Evolutionary conservation across 2,329 filamentous ascomycete genomes (phyloP).

Genomic region (Phoma sp.): DNA sequence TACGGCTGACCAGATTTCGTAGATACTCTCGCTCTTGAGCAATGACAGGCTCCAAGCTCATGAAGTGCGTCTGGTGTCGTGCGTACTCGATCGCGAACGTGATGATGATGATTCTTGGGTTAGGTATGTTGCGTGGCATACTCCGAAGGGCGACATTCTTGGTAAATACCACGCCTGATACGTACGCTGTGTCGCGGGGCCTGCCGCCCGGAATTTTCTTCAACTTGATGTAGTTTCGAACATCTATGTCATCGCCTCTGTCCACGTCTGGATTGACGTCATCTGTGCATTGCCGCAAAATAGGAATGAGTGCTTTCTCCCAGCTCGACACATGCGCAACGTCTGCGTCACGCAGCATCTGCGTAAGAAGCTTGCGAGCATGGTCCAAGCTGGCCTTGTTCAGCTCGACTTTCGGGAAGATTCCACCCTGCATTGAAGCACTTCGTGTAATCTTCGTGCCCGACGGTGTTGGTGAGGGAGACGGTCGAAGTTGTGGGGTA

Average conservation of each 20-base stretch:
- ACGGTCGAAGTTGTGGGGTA: constrained; percentile 33
- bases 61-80: constrained; percentile 90
- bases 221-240: constrained; percentile 94
- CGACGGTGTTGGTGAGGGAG: constrained; percentile 35
- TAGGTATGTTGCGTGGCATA: constrained; percentile 85
- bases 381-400: constrained; percentile 88
- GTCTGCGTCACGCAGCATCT: constrained; percentile 78
- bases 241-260: constrained; percentile 92
- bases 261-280: constrained; percentile 94
- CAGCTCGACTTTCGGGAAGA: constrained; percentile 78
- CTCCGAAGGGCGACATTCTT: constrained; percentile 97
- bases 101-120: constrained; percentile 88
- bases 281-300: constrained; percentile 87
- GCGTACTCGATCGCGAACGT: constrained; percentile 97
- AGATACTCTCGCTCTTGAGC: constrained; percentile 95
- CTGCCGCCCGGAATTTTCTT: constrained; percentile 94
- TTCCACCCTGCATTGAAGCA: constrained; percentile 79
- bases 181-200: constrained; percentile 91
- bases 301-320: constrained; percentile 89
- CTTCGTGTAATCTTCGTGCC: constrained; percentile 66
- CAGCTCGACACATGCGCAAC: constrained; percentile 78
- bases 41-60: constrained; percentile 97
- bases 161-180: constrained; percentile 95
- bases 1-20: constrained; percentile 87
- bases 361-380: constrained; percentile 81